Evolutionary conservation across 169 alveolate genomes (phyloP), one percentile per base, ranked within the genome.

Genomic region (Blepharisma undulans): DNA sequence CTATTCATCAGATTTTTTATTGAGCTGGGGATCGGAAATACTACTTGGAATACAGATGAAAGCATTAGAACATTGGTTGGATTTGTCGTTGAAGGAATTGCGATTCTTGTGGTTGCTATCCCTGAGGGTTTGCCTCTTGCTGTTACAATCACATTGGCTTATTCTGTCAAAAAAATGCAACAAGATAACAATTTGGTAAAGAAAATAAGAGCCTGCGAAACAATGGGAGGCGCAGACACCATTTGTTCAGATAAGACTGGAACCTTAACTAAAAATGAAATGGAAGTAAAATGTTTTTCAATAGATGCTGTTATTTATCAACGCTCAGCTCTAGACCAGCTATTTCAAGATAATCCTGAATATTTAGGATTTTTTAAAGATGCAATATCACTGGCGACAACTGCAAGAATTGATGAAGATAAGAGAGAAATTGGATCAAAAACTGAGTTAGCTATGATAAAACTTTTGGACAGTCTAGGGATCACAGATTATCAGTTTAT

Each of bases 111-210:
- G 25, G 98, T 97, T 6, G 98, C 99, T 59, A 98, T 98, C 60
- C 99, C 99, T 18, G 99, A 98, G 94, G 99, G 99, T 33, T 96
- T 98, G 76, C 99, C 99, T 1, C 93, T 98, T 29, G 99, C 99
- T 29, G 99, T 98, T 12, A 97, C 99, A 72, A 95, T 98, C 76
- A 93, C 98, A 36, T 93, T 98, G 82, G 98, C 98, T 79, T 96
- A 95, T 93, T 94, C 98, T 10, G 98, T 97, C 61, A 96, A 95
- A 84, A 97, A 97, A 89, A 97, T 98, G 99, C 98, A 96, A 92
- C 96, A 96, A 27, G 98, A 96, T 89, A 95, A 97, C 92, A 96
- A 95, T 90, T 93, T 97, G 27, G 98, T 96, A 7, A 95, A 97
- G 92, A 92, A 84, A 80, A 94, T 98, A 79, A 96, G 93, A 33